Evolutionary conservation across 345 rosid species (phyloP), one percentile per base, ranked within the genome.

Genomic region (Turritis glabra): DNA sequence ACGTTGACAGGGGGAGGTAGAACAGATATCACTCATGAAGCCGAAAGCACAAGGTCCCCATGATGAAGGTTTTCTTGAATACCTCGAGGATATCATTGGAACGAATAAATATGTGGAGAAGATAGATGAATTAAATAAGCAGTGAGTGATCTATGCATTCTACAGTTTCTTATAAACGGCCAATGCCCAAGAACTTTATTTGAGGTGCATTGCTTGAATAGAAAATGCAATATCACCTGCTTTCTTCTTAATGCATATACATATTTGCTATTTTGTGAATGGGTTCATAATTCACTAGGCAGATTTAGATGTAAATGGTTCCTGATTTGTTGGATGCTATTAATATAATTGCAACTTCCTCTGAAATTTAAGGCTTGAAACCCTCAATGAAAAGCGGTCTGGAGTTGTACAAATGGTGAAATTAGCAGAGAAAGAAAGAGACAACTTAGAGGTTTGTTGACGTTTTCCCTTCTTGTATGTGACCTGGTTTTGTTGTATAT

Each of bases 321-420:
- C 21, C 41, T 76, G 13, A 25, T 41, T 54, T 55, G 69, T 48
- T 57, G 43, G 19, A 65, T 77, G 52, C 8, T 37, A 46, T 26
- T 7, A 61, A 32, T 15, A 19, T 80, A 58, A 69, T 14, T 54
- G 17, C 64, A 27, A 67, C 67, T 64, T 38, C 71, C 63, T 54
- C 64, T 46, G 18, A 67, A 44, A 51, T 62, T 18, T 75, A 92
- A 41, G 99, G 88, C 82, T 95, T 56, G 98, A 95, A 78, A 82
- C 87, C 58, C 93, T 95, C 69, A 89, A 85, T 69, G 99, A 92
- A 63, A 89, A 85, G 79, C 87, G 99, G 65, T 86, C 97, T 52
- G 91, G 99, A 76, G 98, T 95, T 62, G 99, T 95, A 64, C 99
- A 92, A 76, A 89, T 95, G 97, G 99, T 95, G 75, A 95, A 95